Conservation (phyloP, 2,329 filamentous ascomycete species). For the Phialophora tarda region DNA sequence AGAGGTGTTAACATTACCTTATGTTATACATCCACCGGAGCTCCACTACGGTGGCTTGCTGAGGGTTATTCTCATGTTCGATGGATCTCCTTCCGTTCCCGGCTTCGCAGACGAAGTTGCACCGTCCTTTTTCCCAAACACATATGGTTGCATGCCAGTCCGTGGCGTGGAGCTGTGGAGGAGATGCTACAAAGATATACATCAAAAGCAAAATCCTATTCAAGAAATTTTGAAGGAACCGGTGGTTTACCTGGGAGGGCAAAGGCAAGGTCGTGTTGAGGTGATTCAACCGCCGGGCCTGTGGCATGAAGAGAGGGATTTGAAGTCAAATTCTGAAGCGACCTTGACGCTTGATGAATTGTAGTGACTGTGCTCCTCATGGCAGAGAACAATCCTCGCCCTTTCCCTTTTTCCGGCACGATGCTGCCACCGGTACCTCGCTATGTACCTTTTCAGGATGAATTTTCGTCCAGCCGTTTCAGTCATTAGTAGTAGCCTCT, state of each 20-base stretch:
- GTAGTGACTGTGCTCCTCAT: background rate
- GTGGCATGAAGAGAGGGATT: background rate
- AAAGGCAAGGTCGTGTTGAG: background rate
- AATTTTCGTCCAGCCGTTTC: slow-evolving; percentile 10
- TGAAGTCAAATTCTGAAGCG: background rate
- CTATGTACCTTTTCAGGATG: slow-evolving; percentile 11
- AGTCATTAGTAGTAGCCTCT: slow-evolving; percentile 4
- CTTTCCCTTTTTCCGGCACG: background rate
- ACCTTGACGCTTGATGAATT: background rate
- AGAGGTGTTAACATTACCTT: slow-evolving; percentile 56
- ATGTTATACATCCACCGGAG: slow-evolving; percentile 56
- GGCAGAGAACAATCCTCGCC: background rate
- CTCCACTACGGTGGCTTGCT: slow-evolving; percentile 57
- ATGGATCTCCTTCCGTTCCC: slow-evolving; percentile 59
- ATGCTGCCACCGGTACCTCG: slow-evolving; percentile 6
- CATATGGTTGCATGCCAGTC: slow-evolving; percentile 48
- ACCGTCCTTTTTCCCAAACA: slow-evolving; percentile 52
- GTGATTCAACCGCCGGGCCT: background rate
- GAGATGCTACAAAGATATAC: slow-evolving; percentile 48
- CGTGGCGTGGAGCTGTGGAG: slow-evolving; percentile 56
- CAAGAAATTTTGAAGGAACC: background rate
- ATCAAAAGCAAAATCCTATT: background rate
- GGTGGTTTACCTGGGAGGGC: background rate
- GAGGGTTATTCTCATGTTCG: slow-evolving; percentile 54
- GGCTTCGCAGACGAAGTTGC: slow-evolving; percentile 52